Base-by-base conservation (phyloP, 176 grass and related monocot species). In the Musa troglodytarum region DNA sequence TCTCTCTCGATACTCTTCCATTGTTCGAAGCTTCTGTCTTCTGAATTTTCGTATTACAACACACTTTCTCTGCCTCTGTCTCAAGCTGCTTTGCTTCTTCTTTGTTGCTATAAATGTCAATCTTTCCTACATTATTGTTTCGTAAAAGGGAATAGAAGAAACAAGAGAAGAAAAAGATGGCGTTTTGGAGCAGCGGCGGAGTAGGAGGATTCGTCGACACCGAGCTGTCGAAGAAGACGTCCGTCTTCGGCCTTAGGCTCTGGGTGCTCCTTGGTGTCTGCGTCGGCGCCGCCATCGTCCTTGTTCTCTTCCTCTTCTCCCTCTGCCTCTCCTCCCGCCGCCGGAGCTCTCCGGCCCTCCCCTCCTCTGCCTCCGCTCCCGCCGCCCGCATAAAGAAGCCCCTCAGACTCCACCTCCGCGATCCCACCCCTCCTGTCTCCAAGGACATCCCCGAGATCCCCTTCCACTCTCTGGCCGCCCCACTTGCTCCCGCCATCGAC, bases 211-310 rank as follows among this genome's bases (percentile, higher is more conserved):
- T 82, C 69, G 63, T 90, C 26, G 76, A 75, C 82, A 10, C 29
- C 63, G 86, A 90, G 88, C 77, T 93, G 56, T 84, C 94, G 19
- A 81, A 88, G 50, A 85, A 81, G 67, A 97, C 88, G 61, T 81
- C 88, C n/a, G 74, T 97, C 12, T 89, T 97, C 43, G 94, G 94
- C 74, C 88, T 97, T 12, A 81, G 77, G 54, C 77, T 69, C 50
- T 93, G 90, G 88, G 86, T 97, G 56, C 73, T 93, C 61, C 61
- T 82, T 61, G 94, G 79, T 50, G 81, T 68, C 9, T 80, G 14
- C 49, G 87, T 72, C 22, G 86, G 87, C n/a, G 83, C 54, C 54
- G 25, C 73, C 61, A 55, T 82, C 2, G 56, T 93, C 74, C 74
- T 80, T 0, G 52, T 85, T 1, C 78, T 93, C 72, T 58, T 84